Percentiles rank a stretch among this genome's conserved stretches.
Conservation (phyloP, 345 rosid genomes). For the Pseudoturritis turrita region DNA sequence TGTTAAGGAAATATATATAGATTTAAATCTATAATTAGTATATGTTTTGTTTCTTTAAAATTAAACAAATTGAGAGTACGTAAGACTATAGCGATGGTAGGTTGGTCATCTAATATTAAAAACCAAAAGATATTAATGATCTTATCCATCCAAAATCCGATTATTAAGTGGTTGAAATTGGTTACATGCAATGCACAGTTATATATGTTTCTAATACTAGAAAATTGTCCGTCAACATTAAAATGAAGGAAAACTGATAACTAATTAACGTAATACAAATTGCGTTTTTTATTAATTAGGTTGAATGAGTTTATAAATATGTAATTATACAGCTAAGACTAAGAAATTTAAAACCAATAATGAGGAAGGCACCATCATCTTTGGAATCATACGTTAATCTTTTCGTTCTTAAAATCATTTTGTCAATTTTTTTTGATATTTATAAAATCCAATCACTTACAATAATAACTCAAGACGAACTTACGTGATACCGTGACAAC, state of each 20-base stretch:
- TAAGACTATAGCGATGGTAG: constrained; percentile 4
- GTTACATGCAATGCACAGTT: constrained; percentile 7
- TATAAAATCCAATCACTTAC: not conserved
- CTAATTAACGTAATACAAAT: not conserved
- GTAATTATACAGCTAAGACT: not conserved
- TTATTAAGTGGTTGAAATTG: constrained; percentile 2
- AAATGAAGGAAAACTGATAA: not conserved
- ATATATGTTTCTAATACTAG: not conserved
- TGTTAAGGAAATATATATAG: not conserved
- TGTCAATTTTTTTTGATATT: too few relatives aligned
- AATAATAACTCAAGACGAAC: not conserved
- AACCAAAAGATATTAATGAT: not conserved
- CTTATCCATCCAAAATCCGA: constrained; percentile 15
- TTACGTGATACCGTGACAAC: not conserved
- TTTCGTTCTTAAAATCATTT: not conserved
- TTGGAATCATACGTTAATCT: not conserved
- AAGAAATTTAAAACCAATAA: not conserved
- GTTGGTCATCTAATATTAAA: constrained; percentile 15
- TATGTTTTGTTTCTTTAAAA: not conserved
- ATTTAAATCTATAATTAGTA: not conserved
- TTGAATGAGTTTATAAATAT: not conserved
- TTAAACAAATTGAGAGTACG: not conserved
- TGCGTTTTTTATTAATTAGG: not conserved
- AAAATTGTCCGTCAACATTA: not conserved
- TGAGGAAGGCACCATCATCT: not conserved